A percentile compares a stretch with the other conserved stretches of the same genome.
Evolutionary conservation across 495 filamentous ascomycete species (phyloP).

Genomic region (Usnea hakonensis): DNA sequence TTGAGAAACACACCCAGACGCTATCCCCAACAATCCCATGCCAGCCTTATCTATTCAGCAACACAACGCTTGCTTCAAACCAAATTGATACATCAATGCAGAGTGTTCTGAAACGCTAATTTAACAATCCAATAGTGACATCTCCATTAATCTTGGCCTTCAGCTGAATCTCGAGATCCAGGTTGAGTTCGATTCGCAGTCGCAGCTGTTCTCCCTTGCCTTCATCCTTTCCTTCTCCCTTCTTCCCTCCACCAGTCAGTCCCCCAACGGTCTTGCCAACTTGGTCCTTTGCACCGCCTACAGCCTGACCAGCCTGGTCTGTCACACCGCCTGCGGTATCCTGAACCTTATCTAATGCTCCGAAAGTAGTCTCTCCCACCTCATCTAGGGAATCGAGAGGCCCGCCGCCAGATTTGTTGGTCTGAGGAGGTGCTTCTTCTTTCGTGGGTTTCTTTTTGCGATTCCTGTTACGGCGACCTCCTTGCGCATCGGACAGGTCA

Average conservation of each 20-base stretch:
- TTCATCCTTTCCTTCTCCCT: conserved; percentile 10
- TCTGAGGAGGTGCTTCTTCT: conserved; percentile 32
- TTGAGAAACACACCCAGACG: not conserved
- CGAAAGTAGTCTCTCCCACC: conserved; percentile 44
- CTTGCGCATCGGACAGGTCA: conserved; percentile 13
- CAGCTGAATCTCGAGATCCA: conserved; percentile 83
- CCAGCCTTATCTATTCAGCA: not conserved
- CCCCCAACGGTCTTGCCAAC: conserved; percentile 21
- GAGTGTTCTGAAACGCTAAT: not conserved
- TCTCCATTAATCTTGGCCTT: conserved; percentile 94
- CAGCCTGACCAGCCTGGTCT: conserved; percentile 49
- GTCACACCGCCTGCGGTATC: conserved; percentile 57
- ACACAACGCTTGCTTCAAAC: not conserved
- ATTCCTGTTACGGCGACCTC: conserved; percentile 29
- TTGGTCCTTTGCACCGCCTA: conserved; percentile 29
- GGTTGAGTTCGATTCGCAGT: conserved; percentile 73
- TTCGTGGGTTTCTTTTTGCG: conserved; percentile 32
- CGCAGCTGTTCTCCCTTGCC: conserved; percentile 43
- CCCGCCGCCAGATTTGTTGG: conserved; percentile 32
- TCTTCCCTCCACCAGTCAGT: conserved; percentile 18
- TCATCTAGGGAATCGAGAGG: conserved; percentile 48
- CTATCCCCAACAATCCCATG: not conserved
- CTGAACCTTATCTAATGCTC: conserved; percentile 45
- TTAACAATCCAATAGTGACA: conserved; percentile 74
- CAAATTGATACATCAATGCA: not conserved